Evolutionary conservation across 225 moss, liverwort and hornwort genomes (phyloP), one percentile per base, ranked within the genome.

Genomic region (Physcomitrellopsis africana): DNA sequence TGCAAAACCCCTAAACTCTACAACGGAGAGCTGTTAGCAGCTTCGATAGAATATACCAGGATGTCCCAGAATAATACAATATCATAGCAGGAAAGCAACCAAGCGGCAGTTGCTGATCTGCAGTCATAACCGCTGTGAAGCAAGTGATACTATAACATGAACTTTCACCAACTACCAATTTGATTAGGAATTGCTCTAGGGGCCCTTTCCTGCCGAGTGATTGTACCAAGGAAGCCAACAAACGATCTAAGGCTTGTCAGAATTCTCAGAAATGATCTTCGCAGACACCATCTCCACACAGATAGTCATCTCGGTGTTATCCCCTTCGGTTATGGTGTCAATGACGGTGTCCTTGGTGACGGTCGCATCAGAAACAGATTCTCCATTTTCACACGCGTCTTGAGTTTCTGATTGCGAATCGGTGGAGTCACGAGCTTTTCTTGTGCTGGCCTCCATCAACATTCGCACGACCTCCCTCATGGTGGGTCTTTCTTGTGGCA

Each of bases 401-500:
- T 64, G 69, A 27, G 10, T 17, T 6, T 60, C 32, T 24, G 72
- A 80, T 37, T 56, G 81, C 9, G 59, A 62, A 23, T 88, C 85
- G 0, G 60, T 63, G n/a, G 88, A 85, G 57, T 88, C 81, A n/a
- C 85, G 49, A 68, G 69, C 44, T 55, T 85, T 85, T 13, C 85
- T 51, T 3, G 80, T 83, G 10, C 82, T 75, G 19, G 89, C 89
- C 80, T 89, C 84, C 67, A 70, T 16, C 37, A 89, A 82, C 89
- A 89, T 89, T 66, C 84, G 24, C 41, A 89, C 87, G 5, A 89
- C 89, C 80, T 85, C 86, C 12, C 89, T 69, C 89, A 89, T 89
- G 18, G 82, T 80, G 11, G 89, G 89, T n/a, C 89, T 74, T 51
- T 76, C 76, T 1, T 72, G 42, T 0, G 89, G 89, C 54, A 53